Base-by-base conservation (phyloP, 257 asterid species). In the Scutellaria galericulata region DNA sequence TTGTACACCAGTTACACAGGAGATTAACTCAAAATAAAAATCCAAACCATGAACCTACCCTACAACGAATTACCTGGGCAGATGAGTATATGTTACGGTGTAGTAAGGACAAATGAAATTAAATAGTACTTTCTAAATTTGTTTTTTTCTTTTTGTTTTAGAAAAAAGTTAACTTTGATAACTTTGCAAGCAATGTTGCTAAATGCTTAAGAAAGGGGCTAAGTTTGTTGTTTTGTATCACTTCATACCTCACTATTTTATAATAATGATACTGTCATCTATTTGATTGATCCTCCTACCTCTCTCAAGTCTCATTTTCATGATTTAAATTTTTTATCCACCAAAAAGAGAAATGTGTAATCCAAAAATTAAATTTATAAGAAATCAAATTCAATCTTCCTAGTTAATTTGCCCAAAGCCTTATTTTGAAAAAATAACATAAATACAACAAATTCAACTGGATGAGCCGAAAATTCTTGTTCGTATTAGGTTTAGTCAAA, bases 321-420 rank as follows among this genome's bases (percentile, higher is more conserved):
- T 54, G 78, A 73, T 74, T 44, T 45, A 9, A 64, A 22, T 31
- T 74, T 14, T 4, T 65, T 64, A 74, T 66, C 72, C 66, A 64
- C 60, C 72, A 53, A 13, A 42, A 64, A 39, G 5, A 53, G 4
- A 54, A n/a, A 42, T 9, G 13, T 65, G 3, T 44, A 8, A 54
- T 73, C 71, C 12, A 24, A 24, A 35, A 7, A 11, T 40, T 62
- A 35, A 7, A 11, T 40, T 62, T 12, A 61, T 39, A 50, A 18
- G 5, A 51, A 7, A 45, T 45, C 9, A n/a, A 6, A 5, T 5
- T 15, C 22, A 47, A 18, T 63, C 40, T 63, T 63, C 18, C 11
- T 18, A 6, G 27, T 7, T 18, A 18, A 46, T 15, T 47, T 18
- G 7, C 9, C 51, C 12, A 62, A 18, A 62, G 9, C 8, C 15